Evolutionary conservation across 257 asterid genomes (phyloP), one percentile per base, ranked within the genome.

Genomic region (Sherardia arvensis): DNA sequence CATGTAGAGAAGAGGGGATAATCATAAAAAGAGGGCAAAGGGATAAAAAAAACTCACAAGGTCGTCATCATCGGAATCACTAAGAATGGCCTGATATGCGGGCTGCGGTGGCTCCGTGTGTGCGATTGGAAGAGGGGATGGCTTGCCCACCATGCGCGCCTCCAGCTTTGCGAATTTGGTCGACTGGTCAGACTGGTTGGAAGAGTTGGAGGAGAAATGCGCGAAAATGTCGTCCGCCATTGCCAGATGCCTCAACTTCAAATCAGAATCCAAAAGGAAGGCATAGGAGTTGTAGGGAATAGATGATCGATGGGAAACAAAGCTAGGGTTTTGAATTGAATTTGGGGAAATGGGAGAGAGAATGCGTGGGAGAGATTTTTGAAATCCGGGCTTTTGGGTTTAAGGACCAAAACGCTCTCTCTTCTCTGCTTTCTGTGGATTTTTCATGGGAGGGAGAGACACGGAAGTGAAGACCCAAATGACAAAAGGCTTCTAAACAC

Each of bases 141-240:
- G 71, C 81, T 86, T 87, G 56, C 99, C 96, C 62, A 80, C 88
- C 88, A 93, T 75, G 68, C 97, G 74, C 0, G 97, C 97, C 83
- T 93, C 99, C 22, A 93, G 90, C 75, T 87, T 85, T 0, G 99
- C 97, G n/a, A 90, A 78, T 76, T 83, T 93, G 3, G 84, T 72
- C 40, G 92, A 75, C 48, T 93, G 96, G 72, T 90, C 95, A 10
- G 97, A 87, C 66, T 84, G 97, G 68, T 90, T 85, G 18, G 99
- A 93, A 33, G 97, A 93, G 77, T 87, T 93, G 69, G 99, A 91
- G 8, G 95, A 67, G 64, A 93, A 84, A 67, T 87, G 90, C 21
- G 84, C 49, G 48, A 90, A 66, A 84, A 90, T 25, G 70, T 90
- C 96, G 26, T 93, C 97, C 54, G 87, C 79, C 96, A 93, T 93